Base-by-base conservation (phyloP, 164 flowering plant genomes). In the Kingdonia uniflora region DNA sequence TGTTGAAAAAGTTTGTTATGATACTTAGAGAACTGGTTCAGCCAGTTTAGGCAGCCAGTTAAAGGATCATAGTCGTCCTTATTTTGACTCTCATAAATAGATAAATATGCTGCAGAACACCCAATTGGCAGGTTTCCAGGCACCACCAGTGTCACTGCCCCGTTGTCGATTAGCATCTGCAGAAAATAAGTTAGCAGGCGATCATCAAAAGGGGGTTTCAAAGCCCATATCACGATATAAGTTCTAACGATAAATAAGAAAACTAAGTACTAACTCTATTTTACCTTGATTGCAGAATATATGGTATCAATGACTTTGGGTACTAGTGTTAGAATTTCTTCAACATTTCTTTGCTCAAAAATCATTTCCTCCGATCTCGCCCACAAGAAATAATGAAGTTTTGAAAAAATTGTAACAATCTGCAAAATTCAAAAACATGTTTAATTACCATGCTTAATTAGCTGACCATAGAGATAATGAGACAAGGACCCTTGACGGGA, bases 301-400 rank as follows among this genome's bases (percentile, higher is more conserved):
- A 74, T 68, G 54, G 55, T 55, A 2, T 50, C 14, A 17, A 74
- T 38, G 16, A 74, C 71, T 1, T 10, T 11, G 2, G 68, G 64
- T 0, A 62, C 57, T 7, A 52, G 54, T 4, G 61, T 8, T 39
- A 38, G 13, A 12, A 67, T 23, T 54, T 61, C 61, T 12, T 51
- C 35, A 1, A 44, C 0, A 25, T 33, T 56, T 51, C 16, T 46
- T 15, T 64, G 57, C 15, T 21, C 15, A 13, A 47, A n/a, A 68
- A 42, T 74, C 78, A 29, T 70, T 71, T 3, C 63, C 68, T 15
- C 78, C 75, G 19, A 74, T 74, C 48, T 67, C 74, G 21, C 78
- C 74, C 39, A 71, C 46, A 1, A 70, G 38, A 51, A 74, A 37
- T 14, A 74, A 54, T 2, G 72, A 57, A 0, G 19, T 61, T 7